Percentiles rank a stretch among this genome's conserved stretches.
These are phyloP conservation scores for Leccinum subrobustum DNA, from an alignment of 1,284 basidiomycete species.

Conservation along the genomic window DNA sequence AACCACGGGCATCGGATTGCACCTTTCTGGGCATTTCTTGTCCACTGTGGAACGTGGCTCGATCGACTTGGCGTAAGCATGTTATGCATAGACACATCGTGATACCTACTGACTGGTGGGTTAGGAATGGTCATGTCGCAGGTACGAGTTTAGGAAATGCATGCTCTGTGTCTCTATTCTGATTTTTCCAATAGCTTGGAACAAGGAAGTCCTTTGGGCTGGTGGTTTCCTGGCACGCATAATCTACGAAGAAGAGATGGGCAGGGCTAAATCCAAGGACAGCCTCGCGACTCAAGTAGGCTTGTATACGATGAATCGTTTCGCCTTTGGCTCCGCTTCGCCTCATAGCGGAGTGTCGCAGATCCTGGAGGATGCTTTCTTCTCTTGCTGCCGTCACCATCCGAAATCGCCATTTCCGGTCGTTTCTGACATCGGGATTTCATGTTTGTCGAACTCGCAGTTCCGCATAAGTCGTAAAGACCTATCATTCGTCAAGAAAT, in stretches of 20 bases:
- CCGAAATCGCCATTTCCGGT: conserved; percentile 18
- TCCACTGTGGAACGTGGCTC: conserved; percentile 96
- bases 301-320: conserved; percentile 71
- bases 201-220: conserved; percentile 79
- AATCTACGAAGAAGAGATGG: conserved; percentile 86
- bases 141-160: conserved; percentile 39
- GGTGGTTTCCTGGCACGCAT: conserved; percentile 81
- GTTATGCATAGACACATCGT: background rate
- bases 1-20: conserved; percentile 90
- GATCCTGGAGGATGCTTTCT: conserved; percentile 80
- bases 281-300: conserved; percentile 54
- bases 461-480: conserved; percentile 4
- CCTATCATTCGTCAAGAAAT: conserved; percentile 12
- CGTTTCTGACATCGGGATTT: conserved; percentile 74
- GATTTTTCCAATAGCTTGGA: conserved; percentile 63
- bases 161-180: background rate
- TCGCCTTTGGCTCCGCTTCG: conserved; percentile 81
- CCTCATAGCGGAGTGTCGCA: conserved; percentile 79
- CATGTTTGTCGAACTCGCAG: background rate
- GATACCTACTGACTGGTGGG: conserved; percentile 2
- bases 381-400: conserved; percentile 49
- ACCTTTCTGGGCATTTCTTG: conserved; percentile 89
- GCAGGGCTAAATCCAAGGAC: conserved; percentile 36
- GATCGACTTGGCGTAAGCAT: conserved; percentile 78
- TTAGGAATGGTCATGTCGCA: conserved; percentile 72